A percentile compares a stretch with the other conserved stretches of the same genome.
These are phyloP conservation scores for Calonectria pseudoreteaudii DNA, from an alignment of 2,329 filamentous ascomycete species.

Conservation along the genomic window DNA sequence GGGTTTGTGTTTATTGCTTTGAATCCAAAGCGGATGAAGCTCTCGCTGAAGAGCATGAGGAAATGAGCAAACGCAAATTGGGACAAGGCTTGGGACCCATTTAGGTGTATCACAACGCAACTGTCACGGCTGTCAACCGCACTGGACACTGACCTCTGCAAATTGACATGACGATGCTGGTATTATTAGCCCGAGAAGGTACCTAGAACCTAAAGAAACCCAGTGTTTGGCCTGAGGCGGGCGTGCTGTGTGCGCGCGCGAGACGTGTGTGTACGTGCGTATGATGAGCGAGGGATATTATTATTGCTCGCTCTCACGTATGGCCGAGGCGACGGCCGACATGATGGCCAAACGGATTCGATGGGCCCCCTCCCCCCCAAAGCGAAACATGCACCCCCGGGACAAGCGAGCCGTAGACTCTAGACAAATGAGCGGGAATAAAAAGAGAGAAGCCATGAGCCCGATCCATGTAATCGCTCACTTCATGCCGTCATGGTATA, in stretches of 20 bases:
- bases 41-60: background rate
- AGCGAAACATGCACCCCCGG: constrained; percentile 18
- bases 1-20: constrained; percentile 17
- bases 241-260: background rate
- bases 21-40: background rate
- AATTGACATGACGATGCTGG: background rate
- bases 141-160: background rate
- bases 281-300: constrained; percentile 23
- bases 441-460: constrained; percentile 1
- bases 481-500: background rate
- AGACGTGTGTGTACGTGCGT: constrained; percentile 2
- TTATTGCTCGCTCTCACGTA: constrained; percentile 13
- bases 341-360: constrained; percentile 15
- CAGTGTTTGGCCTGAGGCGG: background rate
- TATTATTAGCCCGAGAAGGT: background rate
- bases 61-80: background rate
- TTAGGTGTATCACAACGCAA: background rate
- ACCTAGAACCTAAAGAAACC: background rate
- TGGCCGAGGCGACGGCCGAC: constrained; percentile 16
- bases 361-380: constrained; percentile 7
- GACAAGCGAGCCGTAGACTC: constrained; percentile 2
- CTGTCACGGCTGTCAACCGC: background rate
- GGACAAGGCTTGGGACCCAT: background rate
- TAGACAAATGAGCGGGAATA: background rate
- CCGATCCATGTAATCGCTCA: constrained; percentile 18